These are phyloP conservation scores for Malassezia obtusa DNA, from an alignment of 1,284 basidiomycete genomes.

Conservation along the genomic window DNA sequence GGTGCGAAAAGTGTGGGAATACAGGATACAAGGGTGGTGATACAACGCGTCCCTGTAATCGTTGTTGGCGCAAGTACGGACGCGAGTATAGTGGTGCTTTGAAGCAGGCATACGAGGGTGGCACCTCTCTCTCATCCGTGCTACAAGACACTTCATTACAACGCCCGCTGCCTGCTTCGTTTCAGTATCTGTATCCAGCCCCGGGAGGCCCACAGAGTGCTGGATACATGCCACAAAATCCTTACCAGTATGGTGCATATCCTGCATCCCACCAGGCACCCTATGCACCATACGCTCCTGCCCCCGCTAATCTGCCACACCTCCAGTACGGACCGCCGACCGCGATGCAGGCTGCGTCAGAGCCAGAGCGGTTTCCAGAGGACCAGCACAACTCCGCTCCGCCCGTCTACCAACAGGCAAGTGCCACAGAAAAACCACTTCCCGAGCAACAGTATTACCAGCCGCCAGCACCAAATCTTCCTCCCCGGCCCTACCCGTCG, in stretches of 20 bases:
- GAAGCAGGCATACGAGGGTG: constrained; percentile 8
- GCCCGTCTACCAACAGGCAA: constrained; percentile 4
- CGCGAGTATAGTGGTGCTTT: constrained; percentile 3
- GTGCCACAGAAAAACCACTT: neutral
- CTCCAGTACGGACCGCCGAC: neutral
- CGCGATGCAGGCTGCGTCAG: neutral
- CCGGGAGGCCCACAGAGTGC: too few relatives aligned
- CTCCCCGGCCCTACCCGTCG: neutral
- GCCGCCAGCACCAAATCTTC: neutral
- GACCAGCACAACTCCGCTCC: constrained; percentile 10
- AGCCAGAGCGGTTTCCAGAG: neutral
- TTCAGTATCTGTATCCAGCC: too few relatives aligned
- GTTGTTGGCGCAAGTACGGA: constrained; percentile 18
- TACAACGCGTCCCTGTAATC: constrained; percentile 4
- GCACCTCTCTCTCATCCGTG: neutral
- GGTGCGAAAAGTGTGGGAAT: constrained; percentile 14
- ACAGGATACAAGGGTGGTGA: constrained; percentile 15
- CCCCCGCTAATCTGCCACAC: neutral
- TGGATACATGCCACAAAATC: too few relatives aligned
- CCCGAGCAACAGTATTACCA: constrained; percentile 8
- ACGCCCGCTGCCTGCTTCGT: neutral
- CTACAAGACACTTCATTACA: neutral
- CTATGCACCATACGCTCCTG: neutral
- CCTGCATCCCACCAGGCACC: neutral
- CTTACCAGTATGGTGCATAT: too few relatives aligned